Evolutionary conservation across 257 asterid species (phyloP).

Genomic region (Capsicum rhomboideum): DNA sequence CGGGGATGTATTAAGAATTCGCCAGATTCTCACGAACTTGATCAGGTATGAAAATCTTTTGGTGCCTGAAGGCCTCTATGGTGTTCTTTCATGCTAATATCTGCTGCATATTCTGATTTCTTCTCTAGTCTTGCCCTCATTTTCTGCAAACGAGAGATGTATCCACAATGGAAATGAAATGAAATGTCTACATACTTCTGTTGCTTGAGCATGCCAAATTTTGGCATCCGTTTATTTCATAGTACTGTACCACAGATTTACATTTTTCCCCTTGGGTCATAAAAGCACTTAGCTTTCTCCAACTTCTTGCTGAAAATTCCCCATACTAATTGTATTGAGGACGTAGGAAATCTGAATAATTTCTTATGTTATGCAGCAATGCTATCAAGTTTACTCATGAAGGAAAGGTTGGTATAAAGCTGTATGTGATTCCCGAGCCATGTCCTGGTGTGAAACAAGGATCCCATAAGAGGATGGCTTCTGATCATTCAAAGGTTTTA

Average conservation of each 20-base stretch:
- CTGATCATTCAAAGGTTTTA: constrained; percentile 11
- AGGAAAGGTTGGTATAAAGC: constrained; percentile 80
- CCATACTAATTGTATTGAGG: neutral
- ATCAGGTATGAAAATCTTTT: constrained; percentile 45
- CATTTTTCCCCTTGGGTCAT: neutral
- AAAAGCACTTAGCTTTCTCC: neutral
- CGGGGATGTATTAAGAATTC: constrained; percentile 86
- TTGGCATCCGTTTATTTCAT: neutral
- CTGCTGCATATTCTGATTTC: neutral
- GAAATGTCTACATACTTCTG: neutral
- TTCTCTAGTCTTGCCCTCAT: neutral
- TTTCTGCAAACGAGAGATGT: neutral
- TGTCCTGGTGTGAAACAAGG: constrained; percentile 16
- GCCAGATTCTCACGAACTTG: constrained; percentile 87
- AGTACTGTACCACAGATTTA: neutral
- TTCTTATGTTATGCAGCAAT: constrained; percentile 40
- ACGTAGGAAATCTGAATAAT: neutral
- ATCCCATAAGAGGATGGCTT: constrained; percentile 8
- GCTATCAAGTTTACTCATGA: constrained; percentile 89
- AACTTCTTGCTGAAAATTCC: neutral
- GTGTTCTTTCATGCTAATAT: neutral
- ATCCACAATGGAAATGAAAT: neutral
- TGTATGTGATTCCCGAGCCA: constrained; percentile 57
- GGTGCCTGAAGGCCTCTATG: neutral
- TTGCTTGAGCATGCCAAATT: neutral